Conservation (phyloP, 2,329 filamentous ascomycete genomes). For the Microdochium paspali region DNA sequence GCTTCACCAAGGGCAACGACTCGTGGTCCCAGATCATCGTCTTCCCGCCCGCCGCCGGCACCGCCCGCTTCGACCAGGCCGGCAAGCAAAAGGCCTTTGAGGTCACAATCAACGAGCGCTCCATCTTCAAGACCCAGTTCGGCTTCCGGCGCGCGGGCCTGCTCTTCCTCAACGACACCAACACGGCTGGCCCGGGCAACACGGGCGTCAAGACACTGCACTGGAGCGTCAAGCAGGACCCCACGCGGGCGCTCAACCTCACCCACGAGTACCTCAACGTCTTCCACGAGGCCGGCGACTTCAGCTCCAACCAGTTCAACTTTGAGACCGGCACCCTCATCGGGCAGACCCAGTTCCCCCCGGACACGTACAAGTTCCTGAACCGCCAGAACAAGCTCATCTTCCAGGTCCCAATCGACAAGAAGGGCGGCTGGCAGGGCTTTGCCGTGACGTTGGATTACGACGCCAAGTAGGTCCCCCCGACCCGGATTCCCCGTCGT, state of each 20-base stretch:
- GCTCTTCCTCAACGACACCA: slow-evolving; percentile 30
- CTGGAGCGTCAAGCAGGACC: slow-evolving; percentile 20
- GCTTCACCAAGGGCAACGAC: slow-evolving; percentile 25
- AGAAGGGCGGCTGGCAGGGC: slow-evolving; percentile 43
- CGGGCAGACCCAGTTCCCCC: slow-evolving; percentile 21
- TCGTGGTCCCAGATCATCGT: slow-evolving; percentile 26
- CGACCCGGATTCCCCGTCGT: background rate
- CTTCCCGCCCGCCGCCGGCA: background rate
- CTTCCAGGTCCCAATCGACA: slow-evolving; percentile 31
- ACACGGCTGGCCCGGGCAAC: slow-evolving; percentile 24
- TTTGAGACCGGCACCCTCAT: slow-evolving; percentile 21
- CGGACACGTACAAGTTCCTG: slow-evolving; percentile 31
- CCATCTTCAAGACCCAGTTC: slow-evolving; percentile 33
- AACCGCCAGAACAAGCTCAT: slow-evolving; percentile 26
- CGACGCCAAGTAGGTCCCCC: slow-evolving; percentile 35
- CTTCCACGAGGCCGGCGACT: slow-evolving; percentile 17
- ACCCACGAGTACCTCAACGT: slow-evolving; percentile 26
- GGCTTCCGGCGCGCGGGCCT: slow-evolving; percentile 36
- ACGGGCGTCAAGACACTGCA: slow-evolving; percentile 19
- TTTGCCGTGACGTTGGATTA: slow-evolving; percentile 50
- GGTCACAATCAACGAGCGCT: slow-evolving; percentile 32
- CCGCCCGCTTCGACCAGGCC: slow-evolving; percentile 26
- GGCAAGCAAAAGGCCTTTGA: slow-evolving; percentile 26
- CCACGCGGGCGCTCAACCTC: slow-evolving; percentile 16
- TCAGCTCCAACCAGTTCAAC: slow-evolving; percentile 23